Evolutionary conservation across 169 alveolate genomes (phyloP), one percentile per base, ranked within the genome.

Genomic region (Plasmodium adleri): DNA sequence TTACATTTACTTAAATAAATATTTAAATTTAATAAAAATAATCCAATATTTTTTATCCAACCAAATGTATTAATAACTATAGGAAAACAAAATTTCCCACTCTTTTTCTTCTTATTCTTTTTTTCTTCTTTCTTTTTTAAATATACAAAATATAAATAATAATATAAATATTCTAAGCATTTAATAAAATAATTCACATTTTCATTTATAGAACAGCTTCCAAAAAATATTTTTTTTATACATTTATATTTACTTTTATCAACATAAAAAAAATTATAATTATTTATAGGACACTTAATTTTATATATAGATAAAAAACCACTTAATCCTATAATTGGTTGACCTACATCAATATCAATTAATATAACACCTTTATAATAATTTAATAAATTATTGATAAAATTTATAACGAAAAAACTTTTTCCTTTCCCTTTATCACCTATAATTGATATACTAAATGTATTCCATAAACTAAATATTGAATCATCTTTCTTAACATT

Each of bases 61-160:
- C 89, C 89, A 45, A 78, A 78, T n/a, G 78, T 78, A 63, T 78
- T 78, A 66, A 78, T 67, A 54, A 78, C 59, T 9, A 78, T n/a
- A 26, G 89, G 89, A 24, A 64, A 78, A 39, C 26, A 26, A 43
- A 43, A 66, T 7, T 6, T 7, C 1, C 24, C 20, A 20, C 28
- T n/a, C 4, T 62, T 43, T 17, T 56, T 28, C 58, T 43, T 39
- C 43, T 58, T 49, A 2, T 54, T 49, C 47, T 64, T 39, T 67
- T 43, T 26, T 74, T 8, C 47, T 74, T 12, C 12, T 17, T 26
- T 28, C 50, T 3, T 78, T 22, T 78, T 70, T 32, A 78, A 78
- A 70, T 78, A 78, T 12, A 17, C 74, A 32, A 13, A 6, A 45
- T 64, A 78, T 50, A 78, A 66, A 45, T 64, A 78, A 32, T 49